Evolutionary conservation across 495 filamentous ascomycete genomes (phyloP).

Genomic region (Penicillium manginii): DNA sequence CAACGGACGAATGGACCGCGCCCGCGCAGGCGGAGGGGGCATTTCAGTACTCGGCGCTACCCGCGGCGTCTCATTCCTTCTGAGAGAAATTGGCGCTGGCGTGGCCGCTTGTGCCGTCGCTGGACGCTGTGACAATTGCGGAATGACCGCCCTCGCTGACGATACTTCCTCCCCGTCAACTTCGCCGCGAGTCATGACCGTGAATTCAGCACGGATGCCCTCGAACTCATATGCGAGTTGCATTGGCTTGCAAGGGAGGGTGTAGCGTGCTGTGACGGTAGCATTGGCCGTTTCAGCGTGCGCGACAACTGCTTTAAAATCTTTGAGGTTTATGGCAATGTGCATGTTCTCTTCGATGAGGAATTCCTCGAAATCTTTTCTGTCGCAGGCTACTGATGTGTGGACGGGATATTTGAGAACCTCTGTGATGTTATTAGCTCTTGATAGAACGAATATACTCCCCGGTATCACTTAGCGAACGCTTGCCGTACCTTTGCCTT

Average conservation of each 20-base stretch:
- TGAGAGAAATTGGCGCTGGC: constrained; percentile 23
- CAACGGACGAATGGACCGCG: constrained; percentile 40
- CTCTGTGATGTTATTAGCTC: constrained; percentile 52
- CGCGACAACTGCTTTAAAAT: constrained; percentile 86
- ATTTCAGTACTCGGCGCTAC: constrained; percentile 27
- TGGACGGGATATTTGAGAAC: constrained; percentile 92
- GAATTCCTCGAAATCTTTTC: constrained; percentile 84
- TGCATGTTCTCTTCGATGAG: constrained; percentile 78
- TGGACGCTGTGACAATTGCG: constrained; percentile 42
- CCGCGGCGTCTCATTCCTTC: constrained; percentile 20
- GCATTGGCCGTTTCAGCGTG: constrained; percentile 80
- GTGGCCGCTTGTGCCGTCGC: constrained; percentile 26
- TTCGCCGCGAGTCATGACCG: constrained; percentile 93
- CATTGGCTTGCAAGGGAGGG: constrained; percentile 77
- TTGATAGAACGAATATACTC: too few species aligned
- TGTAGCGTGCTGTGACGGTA: constrained; percentile 76
- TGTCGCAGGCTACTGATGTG: constrained; percentile 86
- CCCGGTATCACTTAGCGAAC: too few species aligned
- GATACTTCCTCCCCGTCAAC: constrained; percentile 49
- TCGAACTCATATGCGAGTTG: constrained; percentile 77
- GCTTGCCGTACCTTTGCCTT: constrained; percentile 69
- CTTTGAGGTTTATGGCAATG: constrained; percentile 88
- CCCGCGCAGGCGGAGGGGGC: constrained; percentile 37
- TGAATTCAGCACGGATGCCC: constrained; percentile 83
- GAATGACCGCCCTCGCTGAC: constrained; percentile 35